Conservation (phyloP, 1,284 basidiomycete species). For the Grifola frondosa region DNA sequence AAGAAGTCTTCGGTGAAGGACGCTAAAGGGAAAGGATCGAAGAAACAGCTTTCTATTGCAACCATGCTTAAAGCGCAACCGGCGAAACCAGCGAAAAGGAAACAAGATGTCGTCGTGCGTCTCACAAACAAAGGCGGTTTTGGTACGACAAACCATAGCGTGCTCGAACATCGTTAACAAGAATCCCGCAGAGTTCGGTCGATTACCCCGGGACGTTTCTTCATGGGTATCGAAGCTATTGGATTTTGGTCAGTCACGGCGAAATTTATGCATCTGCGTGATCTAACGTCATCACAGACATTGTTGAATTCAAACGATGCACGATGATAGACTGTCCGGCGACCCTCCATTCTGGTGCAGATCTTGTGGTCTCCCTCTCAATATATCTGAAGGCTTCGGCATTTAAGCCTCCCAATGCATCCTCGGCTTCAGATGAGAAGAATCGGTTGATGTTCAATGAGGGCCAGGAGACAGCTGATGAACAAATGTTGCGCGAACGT, state of each 20-base stretch:
- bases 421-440: slow-evolving; percentile 30
- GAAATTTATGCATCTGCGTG: background rate
- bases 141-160: slow-evolving; percentile 55
- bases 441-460: slow-evolving; percentile 56
- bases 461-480: slow-evolving; percentile 72
- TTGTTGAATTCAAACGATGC: slow-evolving; percentile 61
- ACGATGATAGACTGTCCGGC: slow-evolving; percentile 71
- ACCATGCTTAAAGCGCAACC: slow-evolving; percentile 64
- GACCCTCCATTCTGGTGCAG: slow-evolving; percentile 62
- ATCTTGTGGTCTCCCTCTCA: slow-evolving; percentile 68
- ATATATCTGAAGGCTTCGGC: slow-evolving; percentile 66
- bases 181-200: slow-evolving; percentile 58
- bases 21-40: slow-evolving; percentile 37
- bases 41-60: slow-evolving; percentile 64
- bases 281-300: slow-evolving; percentile 37
- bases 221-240: slow-evolving; percentile 71
- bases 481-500: slow-evolving; percentile 73
- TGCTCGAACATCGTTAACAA: no score
- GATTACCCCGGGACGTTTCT: slow-evolving; percentile 66
- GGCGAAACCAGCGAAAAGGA: slow-evolving; percentile 50
- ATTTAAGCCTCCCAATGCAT: slow-evolving; percentile 50
- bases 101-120: slow-evolving; percentile 65
- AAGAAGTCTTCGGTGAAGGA: slow-evolving; percentile 27
- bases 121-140: slow-evolving; percentile 64
- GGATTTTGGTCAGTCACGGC: slow-evolving; percentile 54